Evolutionary conservation across 2,329 filamentous ascomycete genomes (phyloP).

Genomic region (Ciborinia camelliae): DNA sequence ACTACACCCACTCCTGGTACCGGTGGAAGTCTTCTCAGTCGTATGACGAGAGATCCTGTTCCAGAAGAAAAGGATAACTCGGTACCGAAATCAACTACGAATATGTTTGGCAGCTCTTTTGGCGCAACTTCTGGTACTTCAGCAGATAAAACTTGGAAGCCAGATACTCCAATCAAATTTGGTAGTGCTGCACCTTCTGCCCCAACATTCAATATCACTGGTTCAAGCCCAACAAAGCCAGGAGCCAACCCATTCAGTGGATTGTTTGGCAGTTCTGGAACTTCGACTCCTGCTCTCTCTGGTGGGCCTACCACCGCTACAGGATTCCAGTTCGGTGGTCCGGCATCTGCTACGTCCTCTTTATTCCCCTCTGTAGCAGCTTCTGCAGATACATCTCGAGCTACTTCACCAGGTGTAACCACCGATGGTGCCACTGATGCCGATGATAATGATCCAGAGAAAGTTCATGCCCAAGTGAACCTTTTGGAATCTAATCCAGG

Average conservation of each 20-base stretch:
- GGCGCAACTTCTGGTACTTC: conserved; percentile 32
- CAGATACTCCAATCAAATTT: conserved; percentile 47
- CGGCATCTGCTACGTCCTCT: conserved; percentile 30
- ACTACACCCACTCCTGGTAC: conserved; percentile 38
- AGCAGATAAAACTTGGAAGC: conserved; percentile 48
- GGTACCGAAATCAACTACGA: conserved; percentile 31
- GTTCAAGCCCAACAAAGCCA: conserved; percentile 27
- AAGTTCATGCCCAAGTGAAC: conserved; percentile 64
- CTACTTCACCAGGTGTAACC: conserved; percentile 35
- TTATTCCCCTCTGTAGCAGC: conserved; percentile 34
- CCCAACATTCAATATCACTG: conserved; percentile 26
- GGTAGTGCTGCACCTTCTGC: conserved; percentile 33
- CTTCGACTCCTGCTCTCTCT: conserved; percentile 19
- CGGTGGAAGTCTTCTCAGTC: conserved; percentile 53
- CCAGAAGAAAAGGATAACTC: conserved; percentile 42
- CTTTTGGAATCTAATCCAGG: conserved; percentile 63
- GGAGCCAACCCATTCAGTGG: conserved; percentile 17
- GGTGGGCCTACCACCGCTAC: conserved; percentile 23
- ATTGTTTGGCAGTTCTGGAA: conserved; percentile 22
- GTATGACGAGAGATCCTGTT: conserved; percentile 49
- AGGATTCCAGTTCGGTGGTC: conserved; percentile 32
- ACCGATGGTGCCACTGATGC: conserved; percentile 35
- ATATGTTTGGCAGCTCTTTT: conserved; percentile 24
- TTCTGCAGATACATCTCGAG: conserved; percentile 36
- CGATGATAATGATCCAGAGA: conserved; percentile 48